Evolutionary conservation across 108 stramenopile species (phyloP), one percentile per base, ranked within the genome.

Genomic region (Pseudonitzschia multiseries): DNA sequence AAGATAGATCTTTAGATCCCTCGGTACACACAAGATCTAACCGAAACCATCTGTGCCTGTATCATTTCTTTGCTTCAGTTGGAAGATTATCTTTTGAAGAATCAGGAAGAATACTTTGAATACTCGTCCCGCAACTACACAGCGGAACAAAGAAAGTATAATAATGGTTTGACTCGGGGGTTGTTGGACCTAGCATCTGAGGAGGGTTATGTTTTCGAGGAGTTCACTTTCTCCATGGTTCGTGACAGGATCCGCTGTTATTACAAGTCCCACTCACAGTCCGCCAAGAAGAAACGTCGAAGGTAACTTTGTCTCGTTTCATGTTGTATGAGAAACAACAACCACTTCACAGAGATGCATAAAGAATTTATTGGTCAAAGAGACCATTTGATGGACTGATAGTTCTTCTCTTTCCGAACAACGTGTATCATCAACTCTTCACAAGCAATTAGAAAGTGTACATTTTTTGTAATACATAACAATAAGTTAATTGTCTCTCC

Each of bases 61-160:
- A 67, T 67, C 66, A 33, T 64, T n/a, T 31, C 72, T 22, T 48
- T 21, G 5, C 43, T 26, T 24, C 57, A 79, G 80, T 72, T 87
- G 72, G 87, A 87, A 67, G 69, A 73, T 17, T 83, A 74, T 65
- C 65, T 87, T 5, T 59, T 83, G 21, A 31, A 62, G 12, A 80
- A 83, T 57, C 81, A 84, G 44, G 70, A 79, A 20, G 78, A 84
- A 41, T 87, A 87, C 71, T 79, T 87, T 42, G 57, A 73, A 28
- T 83, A 72, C 73, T 82, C 81, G 8, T 89, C 87, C 36, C 76
- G 82, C 36, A 94, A 94, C 77, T 94, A 94, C 74, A 91, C 93
- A 22, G 73, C 83, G 1, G 89, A 91, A 63, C 93, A 94, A 67
- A 88, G 87, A 68, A 86, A 80, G 59, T 94, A 89, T 72, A 94